phyloP scores from a whole-genome alignment of 495 filamentous ascomycete genomes.

The Massariosphaeria phaeospora region DNA sequence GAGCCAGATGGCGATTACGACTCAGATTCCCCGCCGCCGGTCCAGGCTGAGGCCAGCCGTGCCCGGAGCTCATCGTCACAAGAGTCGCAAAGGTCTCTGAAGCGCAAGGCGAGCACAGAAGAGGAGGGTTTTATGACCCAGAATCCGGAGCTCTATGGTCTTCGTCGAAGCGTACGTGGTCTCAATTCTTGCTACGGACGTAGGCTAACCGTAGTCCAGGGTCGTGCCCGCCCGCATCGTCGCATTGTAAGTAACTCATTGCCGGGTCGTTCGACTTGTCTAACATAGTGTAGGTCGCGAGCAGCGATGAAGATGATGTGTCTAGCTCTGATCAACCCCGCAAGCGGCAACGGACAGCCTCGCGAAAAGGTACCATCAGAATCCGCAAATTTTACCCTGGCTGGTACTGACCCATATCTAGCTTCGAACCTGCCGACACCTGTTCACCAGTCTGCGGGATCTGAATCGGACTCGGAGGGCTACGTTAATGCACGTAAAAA shows the following conservation, averaged over 20 bases:
- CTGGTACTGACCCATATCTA: constrained; percentile 37
- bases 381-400: background rate
- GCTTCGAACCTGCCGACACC: constrained; percentile 65
- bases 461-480: constrained; percentile 63
- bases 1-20: constrained; percentile 78
- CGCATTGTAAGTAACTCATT: constrained; percentile 42
- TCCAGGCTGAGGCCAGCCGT: constrained; percentile 6
- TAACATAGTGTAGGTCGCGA: constrained; percentile 54
- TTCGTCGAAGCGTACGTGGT: constrained; percentile 76
- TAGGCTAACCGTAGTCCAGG: constrained; percentile 33
- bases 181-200: background rate
- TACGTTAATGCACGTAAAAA: constrained; percentile 70
- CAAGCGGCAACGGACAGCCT: constrained; percentile 44
- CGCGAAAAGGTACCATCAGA: constrained; percentile 38
- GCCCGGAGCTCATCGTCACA: constrained; percentile 63
- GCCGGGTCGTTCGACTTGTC: background rate
- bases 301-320: constrained; percentile 65
- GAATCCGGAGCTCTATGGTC: constrained; percentile 93
- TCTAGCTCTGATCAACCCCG: constrained; percentile 60
- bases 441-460: constrained; percentile 51
- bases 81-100: constrained; percentile 58
- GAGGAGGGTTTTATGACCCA: constrained; percentile 79
- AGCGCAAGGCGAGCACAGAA: constrained; percentile 67
- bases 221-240: constrained; percentile 52
- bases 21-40: constrained; percentile 53